Evolutionary conservation across 148 eudicot genomes (phyloP).

Genomic region (Camellia lanceoleosa): DNA sequence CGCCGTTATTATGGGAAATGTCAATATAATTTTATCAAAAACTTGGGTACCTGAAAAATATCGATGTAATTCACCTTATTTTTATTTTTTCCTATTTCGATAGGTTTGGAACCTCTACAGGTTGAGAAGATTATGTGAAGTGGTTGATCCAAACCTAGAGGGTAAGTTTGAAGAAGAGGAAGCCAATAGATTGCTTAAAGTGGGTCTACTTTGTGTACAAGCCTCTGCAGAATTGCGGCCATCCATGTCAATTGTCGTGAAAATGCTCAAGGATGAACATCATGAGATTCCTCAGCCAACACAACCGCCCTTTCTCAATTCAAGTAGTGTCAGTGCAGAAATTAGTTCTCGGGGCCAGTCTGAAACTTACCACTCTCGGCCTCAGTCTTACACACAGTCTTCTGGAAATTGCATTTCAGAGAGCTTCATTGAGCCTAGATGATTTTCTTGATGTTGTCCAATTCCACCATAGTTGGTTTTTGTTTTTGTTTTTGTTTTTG

Average conservation of each 20-base stretch:
- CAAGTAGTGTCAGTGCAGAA: conserved; percentile 15
- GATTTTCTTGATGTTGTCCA: background rate
- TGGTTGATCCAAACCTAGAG: conserved; percentile 30
- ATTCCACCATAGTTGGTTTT: background rate
- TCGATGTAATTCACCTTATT: too few relatives aligned
- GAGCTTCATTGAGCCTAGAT: conserved; percentile 32
- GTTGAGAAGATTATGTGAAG: conserved; percentile 28
- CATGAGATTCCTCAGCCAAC: conserved; percentile 33
- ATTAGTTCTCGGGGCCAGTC: background rate
- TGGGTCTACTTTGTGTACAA: conserved; percentile 48
- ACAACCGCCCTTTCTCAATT: conserved; percentile 45
- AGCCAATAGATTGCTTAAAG: conserved; percentile 32
- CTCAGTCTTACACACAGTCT: conserved; percentile 17
- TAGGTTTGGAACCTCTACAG: conserved; percentile 40
- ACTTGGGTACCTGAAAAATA: too few relatives aligned
- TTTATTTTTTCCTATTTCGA: background rate
- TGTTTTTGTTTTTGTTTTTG: background rate
- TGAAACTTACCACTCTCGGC: background rate
- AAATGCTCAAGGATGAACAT: conserved; percentile 24
- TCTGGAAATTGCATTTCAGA: conserved; percentile 22
- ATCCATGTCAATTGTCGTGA: conserved; percentile 42
- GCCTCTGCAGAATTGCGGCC: conserved; percentile 47
- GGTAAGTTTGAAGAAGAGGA: conserved; percentile 31
- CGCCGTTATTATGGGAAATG: too few relatives aligned
- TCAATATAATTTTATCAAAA: too few relatives aligned